Evolutionary conservation across 345 rosid species (phyloP), one percentile per base, ranked within the genome.

Genomic region (Pugionium dolabratum): DNA sequence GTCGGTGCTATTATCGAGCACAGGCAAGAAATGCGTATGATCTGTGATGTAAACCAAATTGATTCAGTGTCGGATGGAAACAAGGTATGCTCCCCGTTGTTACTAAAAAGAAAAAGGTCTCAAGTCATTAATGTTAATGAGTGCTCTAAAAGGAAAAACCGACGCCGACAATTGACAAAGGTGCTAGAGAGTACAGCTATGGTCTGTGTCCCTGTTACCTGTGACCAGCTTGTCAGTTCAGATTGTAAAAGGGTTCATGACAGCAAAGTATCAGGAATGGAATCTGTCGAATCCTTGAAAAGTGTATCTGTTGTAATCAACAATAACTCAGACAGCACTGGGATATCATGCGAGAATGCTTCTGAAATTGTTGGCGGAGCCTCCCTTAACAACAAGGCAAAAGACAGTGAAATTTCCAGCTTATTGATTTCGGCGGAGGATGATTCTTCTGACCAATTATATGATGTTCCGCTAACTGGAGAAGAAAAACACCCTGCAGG

Each of bases 141-240:
- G 57, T 75, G 76, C 58, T 61, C 79, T 49, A 91, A 82, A 77
- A 87, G 84, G 80, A 91, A 76, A 78, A 82, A 81, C 72, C 85
- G 99, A 5, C 90, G 85, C 54, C 80, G 97, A 26, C 96, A 86
- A 29, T 71, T 95, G 76, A 86, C 91, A 8, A 85, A 95, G 79
- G 99, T 95, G 65, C 74, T 95, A 75, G 95, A 91, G 83, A 84
- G 90, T 72, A 89, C 96, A 18, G 80, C 84, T 62, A 85, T 87
- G 90, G 84, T 90, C 30, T 81, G 84, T 70, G 86, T 85, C 71
- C 95, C 96, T 65, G 84, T 83, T 72, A 68, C 68, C 27, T 84
- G 85, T 76, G 79, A 95, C 64, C 91, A 88, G 67, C 76, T 79
- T 76, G 85, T 80, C 44, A 76, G 73, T 70, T 81, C 85, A 37